A percentile compares a stretch with the other conserved stretches of the same genome.
phyloP scores from a whole-genome alignment of 2,329 filamentous ascomycete species.

The Ophiostoma tasmaniense region DNA sequence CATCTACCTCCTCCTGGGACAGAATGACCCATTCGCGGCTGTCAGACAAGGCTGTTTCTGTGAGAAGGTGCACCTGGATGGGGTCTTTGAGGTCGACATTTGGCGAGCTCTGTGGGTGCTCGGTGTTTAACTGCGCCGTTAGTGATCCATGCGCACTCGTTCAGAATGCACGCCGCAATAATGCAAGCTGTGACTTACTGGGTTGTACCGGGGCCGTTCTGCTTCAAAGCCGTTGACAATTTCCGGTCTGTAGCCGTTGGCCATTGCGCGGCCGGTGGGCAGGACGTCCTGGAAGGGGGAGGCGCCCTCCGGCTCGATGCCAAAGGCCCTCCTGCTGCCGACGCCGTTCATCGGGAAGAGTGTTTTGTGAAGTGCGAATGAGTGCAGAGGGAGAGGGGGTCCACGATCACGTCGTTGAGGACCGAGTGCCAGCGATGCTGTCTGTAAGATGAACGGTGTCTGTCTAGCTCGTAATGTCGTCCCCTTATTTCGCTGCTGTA shows the following conservation, averaged over 20 bases:
- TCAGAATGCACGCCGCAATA: background rate
- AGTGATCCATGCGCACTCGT: background rate
- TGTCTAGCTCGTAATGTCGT: background rate
- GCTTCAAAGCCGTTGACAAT: constrained; percentile 45
- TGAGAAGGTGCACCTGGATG: constrained; percentile 82
- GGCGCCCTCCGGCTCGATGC: constrained; percentile 29
- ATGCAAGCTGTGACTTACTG: constrained; percentile 34
- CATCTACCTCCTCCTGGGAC: constrained; percentile 84
- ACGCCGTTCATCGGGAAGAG: constrained; percentile 32
- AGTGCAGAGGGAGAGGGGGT: background rate
- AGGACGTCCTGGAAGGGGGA: constrained; percentile 28
- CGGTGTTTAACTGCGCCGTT: constrained; percentile 38
- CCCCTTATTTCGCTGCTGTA: background rate
- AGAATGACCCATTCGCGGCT: constrained; percentile 78
- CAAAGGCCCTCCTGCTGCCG: constrained; percentile 29
- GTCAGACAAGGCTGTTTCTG: constrained; percentile 86
- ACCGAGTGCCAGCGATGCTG: background rate
- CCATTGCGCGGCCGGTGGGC: constrained; percentile 41
- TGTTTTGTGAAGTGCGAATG: background rate
- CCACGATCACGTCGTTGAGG: background rate
- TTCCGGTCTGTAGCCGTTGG: constrained; percentile 52
- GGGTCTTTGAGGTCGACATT: constrained; percentile 58
- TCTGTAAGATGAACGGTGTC: background rate
- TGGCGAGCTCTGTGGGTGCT: constrained; percentile 45
- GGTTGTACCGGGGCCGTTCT: constrained; percentile 47